A percentile compares a stretch with the other conserved stretches of the same genome.
These are phyloP conservation scores for Kurtzmaniella quercitrusa DNA, from an alignment of 1,139 yeast genomes.

Conservation along the genomic window DNA sequence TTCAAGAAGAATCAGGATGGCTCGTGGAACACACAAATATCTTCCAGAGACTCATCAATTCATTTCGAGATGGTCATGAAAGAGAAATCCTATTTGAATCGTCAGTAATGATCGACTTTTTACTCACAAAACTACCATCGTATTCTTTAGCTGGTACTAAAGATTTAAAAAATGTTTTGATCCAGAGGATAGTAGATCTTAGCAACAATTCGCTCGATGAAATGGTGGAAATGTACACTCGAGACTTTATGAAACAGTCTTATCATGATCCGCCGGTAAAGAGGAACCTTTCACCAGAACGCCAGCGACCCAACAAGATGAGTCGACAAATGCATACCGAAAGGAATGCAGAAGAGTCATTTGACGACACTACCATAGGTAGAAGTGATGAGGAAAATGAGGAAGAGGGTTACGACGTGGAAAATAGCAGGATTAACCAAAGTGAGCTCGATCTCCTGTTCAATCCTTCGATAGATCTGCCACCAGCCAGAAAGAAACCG, in stretches of 20 bases:
- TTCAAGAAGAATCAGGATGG: slow-evolving; percentile 58
- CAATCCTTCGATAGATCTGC: slow-evolving; percentile 29
- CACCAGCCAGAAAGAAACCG: slow-evolving; percentile 17
- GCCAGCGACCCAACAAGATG: slow-evolving; percentile 2
- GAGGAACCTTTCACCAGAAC: neutral
- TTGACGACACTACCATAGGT: neutral
- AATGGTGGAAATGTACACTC: slow-evolving; percentile 26
- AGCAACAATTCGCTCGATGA: slow-evolving; percentile 38
- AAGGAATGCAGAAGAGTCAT: slow-evolving; percentile 1
- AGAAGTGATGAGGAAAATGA: slow-evolving; percentile 1
- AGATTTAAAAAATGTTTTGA: neutral
- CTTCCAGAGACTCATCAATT: slow-evolving; percentile 36
- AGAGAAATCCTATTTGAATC: slow-evolving; percentile 53
- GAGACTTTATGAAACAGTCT: slow-evolving; percentile 27
- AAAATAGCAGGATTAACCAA: slow-evolving; percentile 2
- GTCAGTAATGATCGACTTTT: slow-evolving; percentile 43
- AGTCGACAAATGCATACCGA: neutral
- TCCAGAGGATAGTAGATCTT: slow-evolving; percentile 19
- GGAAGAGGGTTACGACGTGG: slow-evolving; percentile 18
- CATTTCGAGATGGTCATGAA: slow-evolving; percentile 45
- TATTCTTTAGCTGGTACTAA: slow-evolving; percentile 7
- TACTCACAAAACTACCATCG: slow-evolving; percentile 26
- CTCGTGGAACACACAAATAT: slow-evolving; percentile 32
- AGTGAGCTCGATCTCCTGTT: slow-evolving; percentile 28
- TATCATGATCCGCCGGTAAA: slow-evolving; percentile 12